Conservation (phyloP, 345 rosid species). For the Bruguiera sexangula region DNA sequence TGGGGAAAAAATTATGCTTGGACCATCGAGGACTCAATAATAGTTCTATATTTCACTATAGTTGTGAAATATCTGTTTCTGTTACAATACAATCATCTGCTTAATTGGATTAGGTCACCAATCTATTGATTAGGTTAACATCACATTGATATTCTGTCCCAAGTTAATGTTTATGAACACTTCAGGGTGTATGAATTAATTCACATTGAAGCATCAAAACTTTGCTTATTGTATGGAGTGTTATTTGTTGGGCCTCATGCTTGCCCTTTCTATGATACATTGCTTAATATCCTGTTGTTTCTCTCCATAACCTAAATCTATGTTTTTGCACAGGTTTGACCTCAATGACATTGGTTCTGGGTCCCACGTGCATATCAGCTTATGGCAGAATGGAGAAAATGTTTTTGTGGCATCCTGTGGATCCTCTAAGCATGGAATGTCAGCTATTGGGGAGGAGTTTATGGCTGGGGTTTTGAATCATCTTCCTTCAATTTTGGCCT, state of each 20-base stretch:
- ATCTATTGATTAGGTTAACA: too few relatives aligned
- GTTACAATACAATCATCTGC: too few relatives aligned
- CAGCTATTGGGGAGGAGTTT: constrained; percentile 63
- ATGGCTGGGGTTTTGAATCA: constrained; percentile 93
- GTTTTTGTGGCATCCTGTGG: constrained; percentile 66
- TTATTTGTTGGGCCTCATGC: not conserved
- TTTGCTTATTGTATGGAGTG: not conserved
- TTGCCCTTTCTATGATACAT: not conserved
- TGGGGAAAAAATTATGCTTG: not conserved
- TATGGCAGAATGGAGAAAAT: constrained; percentile 75
- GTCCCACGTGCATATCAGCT: constrained; percentile 87
- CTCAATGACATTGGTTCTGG: constrained; percentile 90
- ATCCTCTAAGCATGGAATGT: constrained; percentile 70
- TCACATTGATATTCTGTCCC: too few relatives aligned
- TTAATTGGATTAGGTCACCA: too few relatives aligned
- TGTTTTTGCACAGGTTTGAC: constrained; percentile 52
- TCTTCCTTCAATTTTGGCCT: constrained; percentile 82
- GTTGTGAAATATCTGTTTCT: not conserved
- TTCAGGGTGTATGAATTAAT: too few relatives aligned
- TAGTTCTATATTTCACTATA: not conserved
- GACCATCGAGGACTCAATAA: not conserved
- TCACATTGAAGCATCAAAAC: too few relatives aligned
- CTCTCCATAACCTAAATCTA: not conserved
- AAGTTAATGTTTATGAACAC: too few relatives aligned
- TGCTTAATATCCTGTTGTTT: not conserved